These are phyloP conservation scores for Chaetomium strumarium DNA, from an alignment of 2,329 filamentous ascomycete genomes.

Conservation along the genomic window DNA sequence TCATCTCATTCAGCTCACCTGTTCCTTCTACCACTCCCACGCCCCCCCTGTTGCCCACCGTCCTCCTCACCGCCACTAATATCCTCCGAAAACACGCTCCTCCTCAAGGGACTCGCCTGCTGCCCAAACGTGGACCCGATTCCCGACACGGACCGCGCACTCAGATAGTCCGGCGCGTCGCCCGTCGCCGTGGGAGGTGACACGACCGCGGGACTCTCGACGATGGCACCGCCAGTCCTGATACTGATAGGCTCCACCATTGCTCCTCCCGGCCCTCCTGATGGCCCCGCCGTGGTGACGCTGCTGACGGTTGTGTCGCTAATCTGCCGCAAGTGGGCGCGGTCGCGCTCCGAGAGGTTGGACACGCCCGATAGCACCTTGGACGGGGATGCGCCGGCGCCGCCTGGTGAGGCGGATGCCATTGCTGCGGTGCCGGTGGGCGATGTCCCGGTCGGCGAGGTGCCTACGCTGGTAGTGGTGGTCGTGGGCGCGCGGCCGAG, in stretches of 20 bases:
- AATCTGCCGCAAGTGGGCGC: conserved; percentile 36
- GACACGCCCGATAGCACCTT: conserved; percentile 37
- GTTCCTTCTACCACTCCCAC: background rate
- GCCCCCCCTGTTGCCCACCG: background rate
- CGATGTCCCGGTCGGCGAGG: background rate
- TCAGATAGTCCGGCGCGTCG: conserved; percentile 24
- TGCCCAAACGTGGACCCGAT: conserved; percentile 9
- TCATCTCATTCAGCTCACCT: background rate
- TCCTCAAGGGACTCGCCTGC: conserved; percentile 28
- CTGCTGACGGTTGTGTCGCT: conserved; percentile 39
- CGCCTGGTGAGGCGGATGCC: too few relatives aligned
- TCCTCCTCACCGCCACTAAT: conserved; percentile 23
- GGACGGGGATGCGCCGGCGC: conserved; percentile 15
- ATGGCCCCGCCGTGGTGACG: conserved; percentile 16
- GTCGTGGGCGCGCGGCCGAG: conserved; percentile 14
- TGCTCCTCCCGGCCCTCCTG: background rate
- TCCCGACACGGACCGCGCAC: conserved; percentile 1
- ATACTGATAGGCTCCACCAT: background rate
- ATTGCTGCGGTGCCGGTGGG: too few relatives aligned
- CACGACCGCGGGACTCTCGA: conserved; percentile 19
- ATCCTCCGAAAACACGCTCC: conserved; percentile 39
- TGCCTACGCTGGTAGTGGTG: conserved; percentile 2
- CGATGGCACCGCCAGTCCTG: conserved; percentile 1
- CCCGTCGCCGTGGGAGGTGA: conserved; percentile 23
- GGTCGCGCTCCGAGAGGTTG: conserved; percentile 36